Conservation (phyloP, 2,329 filamentous ascomycete species). For the Trichoderma endophyticum region DNA sequence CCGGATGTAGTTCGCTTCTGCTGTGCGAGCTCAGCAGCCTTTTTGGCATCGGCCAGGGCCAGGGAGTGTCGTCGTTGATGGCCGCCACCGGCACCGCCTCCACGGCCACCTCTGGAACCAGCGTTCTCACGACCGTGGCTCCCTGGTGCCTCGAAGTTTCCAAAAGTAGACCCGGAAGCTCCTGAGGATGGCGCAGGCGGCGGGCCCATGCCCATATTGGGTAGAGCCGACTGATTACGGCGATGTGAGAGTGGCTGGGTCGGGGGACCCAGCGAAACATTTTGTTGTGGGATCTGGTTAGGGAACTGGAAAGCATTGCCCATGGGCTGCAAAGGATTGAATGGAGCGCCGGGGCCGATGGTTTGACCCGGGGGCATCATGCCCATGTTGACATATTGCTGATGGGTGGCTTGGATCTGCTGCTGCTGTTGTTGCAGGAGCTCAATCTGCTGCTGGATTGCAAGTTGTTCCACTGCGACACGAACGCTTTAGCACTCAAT, state of each 20-base stretch:
- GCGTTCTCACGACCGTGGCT: slow-evolving; percentile 35
- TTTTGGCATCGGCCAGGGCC: slow-evolving; percentile 92
- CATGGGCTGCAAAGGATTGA: slow-evolving; percentile 79
- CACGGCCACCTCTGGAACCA: slow-evolving; percentile 66
- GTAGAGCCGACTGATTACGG: slow-evolving; percentile 95
- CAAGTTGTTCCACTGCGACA: slow-evolving; percentile 84
- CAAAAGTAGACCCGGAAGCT: slow-evolving; percentile 73
- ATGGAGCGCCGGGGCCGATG: slow-evolving; percentile 66
- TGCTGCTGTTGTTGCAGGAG: slow-evolving; percentile 96
- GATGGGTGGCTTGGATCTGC: slow-evolving; percentile 92
- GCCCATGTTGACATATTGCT: slow-evolving; percentile 97
- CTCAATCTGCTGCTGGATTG: slow-evolving; percentile 97
- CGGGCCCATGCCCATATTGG: slow-evolving; percentile 84
- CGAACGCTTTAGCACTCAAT: slow-evolving; percentile 23
- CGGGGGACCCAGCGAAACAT: slow-evolving; percentile 70
- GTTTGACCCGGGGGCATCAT: slow-evolving; percentile 82
- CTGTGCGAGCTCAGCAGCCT: slow-evolving; percentile 93
- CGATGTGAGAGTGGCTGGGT: slow-evolving; percentile 83
- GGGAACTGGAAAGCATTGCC: slow-evolving; percentile 87
- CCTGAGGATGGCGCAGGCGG: slow-evolving; percentile 91
- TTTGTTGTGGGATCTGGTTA: slow-evolving; percentile 70
- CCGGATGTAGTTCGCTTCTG: slow-evolving; percentile 92
- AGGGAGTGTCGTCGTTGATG: slow-evolving; percentile 94
- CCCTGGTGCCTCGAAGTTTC: slow-evolving; percentile 67
- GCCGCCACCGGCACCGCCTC: slow-evolving; percentile 63